These are phyloP conservation scores for Botrytis fabae DNA, from an alignment of 2,329 filamentous ascomycete species.

Conservation along the genomic window DNA sequence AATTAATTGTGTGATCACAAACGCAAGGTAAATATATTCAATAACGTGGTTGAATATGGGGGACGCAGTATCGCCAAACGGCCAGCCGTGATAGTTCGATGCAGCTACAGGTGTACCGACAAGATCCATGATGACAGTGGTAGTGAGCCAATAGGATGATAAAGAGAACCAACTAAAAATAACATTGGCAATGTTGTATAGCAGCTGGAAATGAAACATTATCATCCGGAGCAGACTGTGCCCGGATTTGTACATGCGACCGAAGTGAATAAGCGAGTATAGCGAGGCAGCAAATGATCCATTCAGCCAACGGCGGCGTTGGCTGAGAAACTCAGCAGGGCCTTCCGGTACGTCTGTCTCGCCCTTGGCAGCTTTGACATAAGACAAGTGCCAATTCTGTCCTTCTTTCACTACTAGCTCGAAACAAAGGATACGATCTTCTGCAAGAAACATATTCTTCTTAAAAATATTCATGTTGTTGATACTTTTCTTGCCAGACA, in stretches of 20 bases:
- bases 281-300: constrained; percentile 96
- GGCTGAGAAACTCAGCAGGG: constrained; percentile 93
- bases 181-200: constrained; percentile 90
- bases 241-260: constrained; percentile 93
- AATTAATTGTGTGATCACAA: constrained; percentile 93
- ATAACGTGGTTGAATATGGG: constrained; percentile 89
- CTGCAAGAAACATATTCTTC: constrained; percentile 99
- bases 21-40: constrained; percentile 88
- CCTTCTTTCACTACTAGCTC: constrained; percentile 97
- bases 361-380: constrained; percentile 98
- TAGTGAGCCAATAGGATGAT: constrained; percentile 96
- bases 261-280: constrained; percentile 98
- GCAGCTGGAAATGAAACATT: constrained; percentile 93
- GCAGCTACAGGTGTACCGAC: constrained; percentile 69
- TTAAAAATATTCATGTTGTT: constrained; percentile 99
- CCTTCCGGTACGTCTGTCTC: constrained; percentile 98
- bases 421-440: constrained; percentile 99
- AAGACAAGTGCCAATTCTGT: constrained; percentile 97
- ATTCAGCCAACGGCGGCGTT: constrained; percentile 98
- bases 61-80: constrained; percentile 83
- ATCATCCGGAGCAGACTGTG: constrained; percentile 99
- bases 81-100: constrained; percentile 67
- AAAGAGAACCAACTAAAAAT: constrained; percentile 87
- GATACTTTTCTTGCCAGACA: constrained; percentile 97
- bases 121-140: constrained; percentile 94